Conservation (phyloP, 306 rosid genomes). For the Corylus heterophylla region DNA sequence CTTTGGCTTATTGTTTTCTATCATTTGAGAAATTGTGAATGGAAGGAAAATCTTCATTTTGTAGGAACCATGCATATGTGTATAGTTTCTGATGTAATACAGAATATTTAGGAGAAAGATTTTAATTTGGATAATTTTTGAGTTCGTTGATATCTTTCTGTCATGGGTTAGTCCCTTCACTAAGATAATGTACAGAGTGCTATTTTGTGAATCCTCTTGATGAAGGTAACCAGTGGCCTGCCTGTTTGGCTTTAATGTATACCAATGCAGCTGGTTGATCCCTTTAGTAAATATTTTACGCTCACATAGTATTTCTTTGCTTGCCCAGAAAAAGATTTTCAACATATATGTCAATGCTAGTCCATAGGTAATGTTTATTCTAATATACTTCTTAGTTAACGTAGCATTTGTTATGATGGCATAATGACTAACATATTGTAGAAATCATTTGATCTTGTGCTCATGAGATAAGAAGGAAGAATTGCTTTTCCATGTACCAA, state of each 20-base stretch:
- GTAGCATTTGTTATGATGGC: background rate
- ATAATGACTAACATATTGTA: background rate
- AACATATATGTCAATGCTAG: background rate
- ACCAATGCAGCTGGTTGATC: background rate
- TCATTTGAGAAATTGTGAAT: background rate
- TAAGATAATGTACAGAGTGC: background rate
- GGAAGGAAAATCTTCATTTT: background rate
- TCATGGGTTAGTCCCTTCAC: background rate
- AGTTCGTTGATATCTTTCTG: background rate
- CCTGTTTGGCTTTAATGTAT: background rate
- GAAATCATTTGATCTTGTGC: background rate
- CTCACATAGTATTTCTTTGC: background rate
- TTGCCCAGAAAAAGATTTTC: background rate
- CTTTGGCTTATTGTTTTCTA: background rate
- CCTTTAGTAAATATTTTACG: background rate
- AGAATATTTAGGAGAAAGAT: background rate
- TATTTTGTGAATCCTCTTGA: background rate
- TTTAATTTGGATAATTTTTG: background rate
- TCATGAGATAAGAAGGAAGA: background rate
- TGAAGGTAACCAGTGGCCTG: background rate
- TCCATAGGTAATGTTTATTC: background rate
- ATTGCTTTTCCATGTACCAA: background rate
- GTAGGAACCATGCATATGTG: background rate
- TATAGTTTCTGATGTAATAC: background rate
- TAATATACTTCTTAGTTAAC: background rate